A percentile compares a stretch with the other conserved stretches of the same genome.
These are phyloP conservation scores for Podosphaera aphanis DNA, from an alignment of 2,329 filamentous ascomycete genomes.

Conservation along the genomic window DNA sequence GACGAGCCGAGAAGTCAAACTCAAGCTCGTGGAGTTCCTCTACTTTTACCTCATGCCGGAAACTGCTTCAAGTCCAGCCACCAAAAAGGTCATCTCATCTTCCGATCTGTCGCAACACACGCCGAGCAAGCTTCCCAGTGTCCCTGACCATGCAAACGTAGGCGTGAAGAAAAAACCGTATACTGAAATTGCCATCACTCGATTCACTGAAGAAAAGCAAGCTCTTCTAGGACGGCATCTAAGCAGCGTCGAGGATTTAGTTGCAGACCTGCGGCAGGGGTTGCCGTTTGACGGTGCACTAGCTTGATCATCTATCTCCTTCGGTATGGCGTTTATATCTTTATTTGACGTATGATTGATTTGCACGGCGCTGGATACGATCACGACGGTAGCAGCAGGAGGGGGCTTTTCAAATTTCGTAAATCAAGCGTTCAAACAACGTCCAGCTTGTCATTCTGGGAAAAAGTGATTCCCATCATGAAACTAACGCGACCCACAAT, in stretches of 20 bases:
- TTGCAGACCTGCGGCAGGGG: constrained; percentile 51
- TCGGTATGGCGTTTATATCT: constrained; percentile 4
- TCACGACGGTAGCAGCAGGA: too few relatives aligned
- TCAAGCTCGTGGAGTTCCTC: constrained; percentile 88
- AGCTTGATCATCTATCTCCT: constrained; percentile 1
- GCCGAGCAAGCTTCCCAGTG: constrained; percentile 41
- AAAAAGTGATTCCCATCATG: too few relatives aligned
- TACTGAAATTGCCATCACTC: constrained; percentile 20
- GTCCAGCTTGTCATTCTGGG: too few relatives aligned
- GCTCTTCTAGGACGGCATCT: constrained; percentile 37
- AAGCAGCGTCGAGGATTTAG: constrained; percentile 37
- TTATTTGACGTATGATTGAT: neutral
- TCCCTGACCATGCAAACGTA: constrained; percentile 23
- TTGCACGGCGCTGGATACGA: neutral
- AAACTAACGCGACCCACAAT: too few relatives aligned
- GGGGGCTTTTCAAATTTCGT: too few relatives aligned
- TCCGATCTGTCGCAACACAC: constrained; percentile 37
- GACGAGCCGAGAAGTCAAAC: constrained; percentile 71
- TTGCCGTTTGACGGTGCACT: constrained; percentile 40
- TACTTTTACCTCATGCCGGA: constrained; percentile 99
- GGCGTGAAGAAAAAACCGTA: constrained; percentile 16
- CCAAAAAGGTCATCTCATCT: constrained; percentile 22
- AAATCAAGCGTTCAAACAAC: too few relatives aligned
- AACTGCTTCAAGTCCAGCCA: constrained; percentile 32
- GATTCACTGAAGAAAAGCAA: constrained; percentile 44